Evolutionary conservation across 805 yeast species (phyloP), one percentile per base, ranked within the genome.

Genomic region (Saturnispora dispora): DNA sequence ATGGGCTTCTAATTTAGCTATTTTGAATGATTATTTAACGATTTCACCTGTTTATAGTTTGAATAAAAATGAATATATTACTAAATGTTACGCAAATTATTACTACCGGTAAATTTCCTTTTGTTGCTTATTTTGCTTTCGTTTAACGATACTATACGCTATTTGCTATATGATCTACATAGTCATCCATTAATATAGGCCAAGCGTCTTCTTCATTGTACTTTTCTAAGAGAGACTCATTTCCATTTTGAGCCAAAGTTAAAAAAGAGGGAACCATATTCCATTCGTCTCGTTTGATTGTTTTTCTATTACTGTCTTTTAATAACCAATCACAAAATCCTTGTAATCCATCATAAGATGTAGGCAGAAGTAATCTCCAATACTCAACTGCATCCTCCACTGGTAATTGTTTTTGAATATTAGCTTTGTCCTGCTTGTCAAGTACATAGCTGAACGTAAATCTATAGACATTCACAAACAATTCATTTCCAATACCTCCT

Each of bases 161-260:
- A 27, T 48, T 20, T 20, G 37, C 47, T 17, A 27, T 7, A 45
- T 45, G 69, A 56, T 85, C 95, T 22, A 88, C 85, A 62, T 79
- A 91, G 53, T 82, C 88, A 64, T 91, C 99, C 57, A 91, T 79
- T 17, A 88, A 70, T 50, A 86, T 79, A 5, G 98, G 99, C 98
- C 98, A 91, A 0, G 96, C 86, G 23, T 85, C 89, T 58, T 78
- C 76, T 56, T 84, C 93, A 58, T 85, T 90, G 65, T 89, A 90
- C 2, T 66, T 68, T 15, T 67, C 66, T 5, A 91, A 69, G 51
- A 85, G 70, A 22, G 35, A n/a, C 5, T 15, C 20, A 6, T 40
- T 39, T 6, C 54, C 48, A 3, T 37, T 32, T 7, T 43, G 35
- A 5, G 51, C 52, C 20, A 55, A 48, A 7, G 30, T 8, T 17